Conservation (phyloP, 768 basidiomycete species). For the Coprinopsis sp. region DNA sequence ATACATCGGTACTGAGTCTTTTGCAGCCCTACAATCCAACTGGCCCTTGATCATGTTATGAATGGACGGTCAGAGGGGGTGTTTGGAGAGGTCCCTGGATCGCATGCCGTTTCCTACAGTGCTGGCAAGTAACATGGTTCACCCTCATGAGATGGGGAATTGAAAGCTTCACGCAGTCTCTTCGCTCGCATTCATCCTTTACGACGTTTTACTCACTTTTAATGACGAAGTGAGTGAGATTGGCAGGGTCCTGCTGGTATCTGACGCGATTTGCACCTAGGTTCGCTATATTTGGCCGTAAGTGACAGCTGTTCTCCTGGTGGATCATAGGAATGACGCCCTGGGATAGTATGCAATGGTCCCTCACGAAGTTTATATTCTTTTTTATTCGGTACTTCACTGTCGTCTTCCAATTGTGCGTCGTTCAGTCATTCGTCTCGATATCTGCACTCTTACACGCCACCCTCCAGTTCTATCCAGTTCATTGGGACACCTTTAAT, state of each 20-base stretch:
- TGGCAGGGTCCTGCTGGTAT: not conserved
- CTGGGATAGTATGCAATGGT: not conserved
- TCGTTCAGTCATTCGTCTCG: not conserved
- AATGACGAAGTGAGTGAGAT: not conserved
- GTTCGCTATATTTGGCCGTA: constrained; percentile 1
- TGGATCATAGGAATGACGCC: not conserved
- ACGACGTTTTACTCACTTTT: not conserved
- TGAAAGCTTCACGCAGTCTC: not conserved
- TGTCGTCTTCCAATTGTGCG: not conserved
- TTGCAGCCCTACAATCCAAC: no score
- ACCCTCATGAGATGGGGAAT: not conserved
- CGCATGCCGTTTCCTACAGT: not conserved
- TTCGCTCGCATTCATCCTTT: not conserved
- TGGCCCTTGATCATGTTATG: no score
- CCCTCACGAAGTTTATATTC: not conserved
- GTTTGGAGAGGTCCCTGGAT: no score
- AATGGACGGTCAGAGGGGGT: no score
- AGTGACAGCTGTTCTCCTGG: not conserved
- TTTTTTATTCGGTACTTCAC: not conserved
- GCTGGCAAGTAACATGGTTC: not conserved
- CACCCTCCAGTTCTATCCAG: not conserved
- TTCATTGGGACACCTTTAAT: not conserved
- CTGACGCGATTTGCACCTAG: not conserved
- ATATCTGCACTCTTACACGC: not conserved
- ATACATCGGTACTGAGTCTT: no score